These are phyloP conservation scores for Alternaria brassicicola DNA, from an alignment of 2,329 filamentous ascomycete genomes.

Conservation along the genomic window DNA sequence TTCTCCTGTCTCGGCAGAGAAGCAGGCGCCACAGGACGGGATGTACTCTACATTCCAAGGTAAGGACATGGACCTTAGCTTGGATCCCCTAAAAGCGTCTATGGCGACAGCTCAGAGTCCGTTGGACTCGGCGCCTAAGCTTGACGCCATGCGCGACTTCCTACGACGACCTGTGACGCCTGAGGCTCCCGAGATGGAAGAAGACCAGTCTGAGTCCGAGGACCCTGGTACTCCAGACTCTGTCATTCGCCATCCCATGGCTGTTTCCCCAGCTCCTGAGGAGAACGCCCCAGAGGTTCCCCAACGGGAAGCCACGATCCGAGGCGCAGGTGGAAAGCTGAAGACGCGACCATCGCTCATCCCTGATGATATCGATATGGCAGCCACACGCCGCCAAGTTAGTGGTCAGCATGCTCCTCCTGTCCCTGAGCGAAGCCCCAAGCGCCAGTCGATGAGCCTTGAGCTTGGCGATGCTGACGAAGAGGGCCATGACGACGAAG, in stretches of 20 bases:
- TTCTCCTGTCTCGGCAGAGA: constrained; percentile 38
- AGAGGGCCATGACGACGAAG: constrained; percentile 41
- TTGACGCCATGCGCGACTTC: constrained; percentile 49
- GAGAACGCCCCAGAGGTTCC: constrained; percentile 71
- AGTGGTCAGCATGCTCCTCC: constrained; percentile 70
- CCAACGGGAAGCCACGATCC: constrained; percentile 85
- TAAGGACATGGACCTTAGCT: constrained; percentile 60
- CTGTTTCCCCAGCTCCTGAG: constrained; percentile 44
- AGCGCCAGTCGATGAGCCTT: constrained; percentile 45
- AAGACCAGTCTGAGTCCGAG: constrained; percentile 61
- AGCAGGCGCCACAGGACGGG: constrained; percentile 45
- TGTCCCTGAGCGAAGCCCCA: constrained; percentile 47
- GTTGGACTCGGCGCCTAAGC: constrained; percentile 44
- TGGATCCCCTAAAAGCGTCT: constrained; percentile 60
- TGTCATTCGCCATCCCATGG: constrained; percentile 78
- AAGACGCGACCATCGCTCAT: constrained; percentile 90
- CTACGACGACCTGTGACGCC: constrained; percentile 60
- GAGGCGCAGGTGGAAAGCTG: constrained; percentile 81
- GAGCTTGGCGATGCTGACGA: constrained; percentile 45
- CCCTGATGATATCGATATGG: constrained; percentile 84
- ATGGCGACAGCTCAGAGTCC: constrained; percentile 39
- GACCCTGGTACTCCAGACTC: constrained; percentile 83
- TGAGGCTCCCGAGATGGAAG: constrained; percentile 25
- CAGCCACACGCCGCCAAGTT: constrained; percentile 81
- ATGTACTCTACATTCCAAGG: constrained; percentile 58